Evolutionary conservation across 495 filamentous ascomycete species (phyloP), one percentile per base, ranked within the genome.

Genomic region (Aspergillus sclerotioniger): DNA sequence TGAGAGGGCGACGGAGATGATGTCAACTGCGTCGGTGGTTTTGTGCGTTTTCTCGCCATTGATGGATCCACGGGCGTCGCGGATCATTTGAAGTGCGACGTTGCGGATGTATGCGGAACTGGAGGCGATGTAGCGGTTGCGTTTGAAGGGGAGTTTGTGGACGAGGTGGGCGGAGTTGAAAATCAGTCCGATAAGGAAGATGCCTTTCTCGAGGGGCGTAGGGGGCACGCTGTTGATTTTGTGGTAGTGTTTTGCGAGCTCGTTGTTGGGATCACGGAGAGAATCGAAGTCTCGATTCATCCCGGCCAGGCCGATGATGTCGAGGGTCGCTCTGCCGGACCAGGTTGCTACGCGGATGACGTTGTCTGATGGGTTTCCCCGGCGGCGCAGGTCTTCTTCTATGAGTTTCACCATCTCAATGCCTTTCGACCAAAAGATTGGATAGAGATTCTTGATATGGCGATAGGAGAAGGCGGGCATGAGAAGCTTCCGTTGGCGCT

Each of bases 261-360:
- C 72, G 57, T 84, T 88, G 19, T 80, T 61, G 0, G 87, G 85
- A 59, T 91, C 71, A 17, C 78, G 63, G 46, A 96, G 81, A 3
- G 90, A 84, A 13, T 82, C 75, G 64, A 96, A 96, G 59, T 96
- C 90, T 37, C 85, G 81, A 6, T 91, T 90, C 65, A 97, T 83
- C 8, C 93, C 92, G 0, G 92, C 89, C 2, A 88, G 64, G 8
- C 92, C 92, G 62, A 96, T 92, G 61, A 96, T 96, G 59, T 97
- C 93, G 15, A 97, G 82, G 0, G 92, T 91, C 0, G 84, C 84
- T 20, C 91, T 80, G 33, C 79, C 85, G 5, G 80, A 81, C 87
- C 89, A 95, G 29, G 69, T 67, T 49, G 79, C 69, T 0, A 89
- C 80, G 48, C 90, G 84, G 17, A 93, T 57, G 6, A 65, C 60